phyloP scores from a whole-genome alignment of 768 basidiomycete species.

The Termitomyces bulborhizus region DNA sequence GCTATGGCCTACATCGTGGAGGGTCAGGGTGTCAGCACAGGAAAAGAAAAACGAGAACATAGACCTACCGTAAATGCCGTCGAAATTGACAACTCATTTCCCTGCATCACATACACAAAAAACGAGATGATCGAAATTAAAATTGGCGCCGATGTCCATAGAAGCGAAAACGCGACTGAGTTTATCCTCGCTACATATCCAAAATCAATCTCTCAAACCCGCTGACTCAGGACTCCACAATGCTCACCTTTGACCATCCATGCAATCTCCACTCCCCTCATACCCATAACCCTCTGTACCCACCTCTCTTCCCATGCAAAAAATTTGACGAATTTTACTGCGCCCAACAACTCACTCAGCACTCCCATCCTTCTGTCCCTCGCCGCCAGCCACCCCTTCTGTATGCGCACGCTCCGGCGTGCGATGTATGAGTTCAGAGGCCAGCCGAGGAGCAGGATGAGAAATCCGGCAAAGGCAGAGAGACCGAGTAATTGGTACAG shows the following conservation, averaged over 20 bases:
- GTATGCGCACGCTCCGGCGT: constrained; percentile 50
- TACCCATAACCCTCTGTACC: constrained; percentile 59
- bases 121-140: constrained; percentile 79
- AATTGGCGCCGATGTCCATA: constrained; percentile 77
- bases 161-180: constrained; percentile 57
- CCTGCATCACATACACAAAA: constrained; percentile 62
- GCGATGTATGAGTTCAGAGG: constrained; percentile 69
- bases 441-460: constrained; percentile 59
- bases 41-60: not conserved
- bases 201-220: not conserved
- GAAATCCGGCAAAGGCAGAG: constrained; percentile 72
- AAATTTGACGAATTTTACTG: constrained; percentile 78
- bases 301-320: constrained; percentile 79
- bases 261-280: constrained; percentile 62
- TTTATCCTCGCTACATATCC: constrained; percentile 51
- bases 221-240: not conserved
- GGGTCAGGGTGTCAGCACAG: not conserved
- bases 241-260: constrained; percentile 68
- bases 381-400: constrained; percentile 53
- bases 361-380: constrained; percentile 75
- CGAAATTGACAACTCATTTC: constrained; percentile 69
- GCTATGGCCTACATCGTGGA: constrained; percentile 51
- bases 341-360: constrained; percentile 70
- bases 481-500: constrained; percentile 68
- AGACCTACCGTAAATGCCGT: constrained; percentile 74